phyloP scores from a whole-genome alignment of 495 filamentous ascomycete genomes.

The Lophiostoma macrostomum region DNA sequence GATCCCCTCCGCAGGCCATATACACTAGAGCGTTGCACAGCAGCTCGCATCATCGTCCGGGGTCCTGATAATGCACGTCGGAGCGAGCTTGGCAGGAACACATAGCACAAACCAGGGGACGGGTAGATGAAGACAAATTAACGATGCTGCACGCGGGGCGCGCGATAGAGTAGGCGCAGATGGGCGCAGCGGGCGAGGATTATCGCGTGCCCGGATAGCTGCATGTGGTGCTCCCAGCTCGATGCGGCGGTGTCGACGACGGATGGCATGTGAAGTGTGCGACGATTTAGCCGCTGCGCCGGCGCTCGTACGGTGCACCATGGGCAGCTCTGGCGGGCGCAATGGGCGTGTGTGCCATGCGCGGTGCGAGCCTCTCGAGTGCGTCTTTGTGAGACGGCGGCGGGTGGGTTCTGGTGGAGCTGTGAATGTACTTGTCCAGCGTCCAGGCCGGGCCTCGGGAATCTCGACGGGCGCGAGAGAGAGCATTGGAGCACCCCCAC shows the following conservation, averaged over 20 bases:
- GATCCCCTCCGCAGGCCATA: background rate
- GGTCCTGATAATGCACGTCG: background rate
- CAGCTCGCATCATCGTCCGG: background rate
- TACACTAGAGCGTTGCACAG: slow-evolving; percentile 1
- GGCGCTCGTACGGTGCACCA: background rate
- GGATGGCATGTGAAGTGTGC: background rate
- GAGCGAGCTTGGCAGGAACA: slow-evolving; percentile 20
- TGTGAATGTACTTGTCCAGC: too few relatives aligned
- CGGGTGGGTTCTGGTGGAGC: too few relatives aligned
- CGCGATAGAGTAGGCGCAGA: slow-evolving; percentile 5
- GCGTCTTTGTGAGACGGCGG: too few relatives aligned
- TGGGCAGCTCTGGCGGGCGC: too few relatives aligned
- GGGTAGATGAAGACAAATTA: slow-evolving; percentile 14
- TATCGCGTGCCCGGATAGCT: background rate
- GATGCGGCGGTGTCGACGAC: too few relatives aligned
- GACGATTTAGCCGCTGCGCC: background rate
- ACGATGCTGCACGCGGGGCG: slow-evolving; percentile 16
- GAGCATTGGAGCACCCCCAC: too few relatives aligned
- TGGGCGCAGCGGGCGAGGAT: slow-evolving; percentile 13
- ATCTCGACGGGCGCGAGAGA: too few relatives aligned
- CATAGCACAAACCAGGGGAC: slow-evolving; percentile 8
- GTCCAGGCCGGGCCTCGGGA: too few relatives aligned
- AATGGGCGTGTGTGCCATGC: too few relatives aligned
- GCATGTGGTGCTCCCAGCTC: too few relatives aligned
- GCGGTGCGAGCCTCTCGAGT: too few relatives aligned